Percentiles rank a stretch among this genome's conserved stretches.
phyloP scores from a whole-genome alignment of 176 grass and related monocot species.

The Zoysia pacifica region DNA sequence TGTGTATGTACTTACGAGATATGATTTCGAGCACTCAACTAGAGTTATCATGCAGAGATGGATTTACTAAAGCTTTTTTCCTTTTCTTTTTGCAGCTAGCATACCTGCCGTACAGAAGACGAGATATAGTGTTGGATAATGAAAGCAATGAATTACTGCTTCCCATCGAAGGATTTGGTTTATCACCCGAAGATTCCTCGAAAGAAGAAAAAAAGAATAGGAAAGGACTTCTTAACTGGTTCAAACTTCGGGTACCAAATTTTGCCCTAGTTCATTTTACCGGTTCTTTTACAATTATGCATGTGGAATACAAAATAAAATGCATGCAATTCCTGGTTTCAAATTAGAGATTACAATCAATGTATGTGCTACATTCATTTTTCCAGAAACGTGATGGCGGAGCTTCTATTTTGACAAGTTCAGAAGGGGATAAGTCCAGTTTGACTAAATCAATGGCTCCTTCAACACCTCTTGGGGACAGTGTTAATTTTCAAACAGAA shows the following conservation, averaged over 20 bases:
- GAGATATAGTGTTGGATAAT: conserved; percentile 86
- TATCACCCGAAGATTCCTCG: conserved; percentile 74
- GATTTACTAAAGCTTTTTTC: conserved; percentile 38
- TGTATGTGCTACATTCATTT: conserved; percentile 18
- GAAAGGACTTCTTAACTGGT: conserved; percentile 98
- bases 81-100: conserved; percentile 68
- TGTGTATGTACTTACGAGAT: conserved; percentile 33
- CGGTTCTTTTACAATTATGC: not conserved
- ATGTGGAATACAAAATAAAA: conserved; percentile 7
- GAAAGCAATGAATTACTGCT: conserved; percentile 78
- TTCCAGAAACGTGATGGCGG: conserved; percentile 71
- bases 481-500: conserved; percentile 70
- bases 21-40: conserved; percentile 12
- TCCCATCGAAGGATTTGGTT: conserved; percentile 79
- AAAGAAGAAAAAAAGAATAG: conserved; percentile 95
- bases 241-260: conserved; percentile 80
- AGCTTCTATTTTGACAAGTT: conserved; percentile 66
- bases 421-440: conserved; percentile 87
- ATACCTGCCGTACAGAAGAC: conserved; percentile 94
- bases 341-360: conserved; percentile 22
- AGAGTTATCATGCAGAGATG: conserved; percentile 21
- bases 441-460: conserved; percentile 74
- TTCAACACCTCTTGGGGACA: conserved; percentile 85
- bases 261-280: not conserved
- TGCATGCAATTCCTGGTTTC: conserved; percentile 1